Evolutionary conservation across 2,329 filamentous ascomycete species (phyloP), one percentile per base, ranked within the genome.

Genomic region (Cucurbitaria berberidis): DNA sequence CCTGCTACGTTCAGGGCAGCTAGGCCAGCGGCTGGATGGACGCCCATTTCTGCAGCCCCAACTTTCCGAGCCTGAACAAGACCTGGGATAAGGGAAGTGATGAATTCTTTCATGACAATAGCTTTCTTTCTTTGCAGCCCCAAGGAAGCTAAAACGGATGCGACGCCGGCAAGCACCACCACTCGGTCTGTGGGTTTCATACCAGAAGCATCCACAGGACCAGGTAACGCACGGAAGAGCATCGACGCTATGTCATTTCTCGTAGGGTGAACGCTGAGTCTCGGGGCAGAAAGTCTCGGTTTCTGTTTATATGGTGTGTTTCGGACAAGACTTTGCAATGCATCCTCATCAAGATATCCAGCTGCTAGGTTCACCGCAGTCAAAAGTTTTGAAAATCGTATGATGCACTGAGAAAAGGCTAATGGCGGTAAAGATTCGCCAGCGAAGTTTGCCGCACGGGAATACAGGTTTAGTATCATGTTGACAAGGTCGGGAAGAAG

Each of bases 41-140:
- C 91, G 3, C 93, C 95, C 67, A 95, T 90, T 70, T 98, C 95
- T n/a, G 95, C 93, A 35, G 95, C 95, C 27, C 93, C 93, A 42
- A 93, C 84, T 41, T 96, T 97, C 34, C 95, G 85, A 15, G 95
- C 95, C 74, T 97, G 91, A 4, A 96, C 88, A 8, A 99, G 81
- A 2, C 90, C 92, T 29, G 88, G 88, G 46, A 96, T 90, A 35
- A 98, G 81, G 15, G 92, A 87, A 3, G 87, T 88, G 8, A 99
- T 83, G 44, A 98, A 82, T 68, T 97, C 92, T 63, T 90, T 88
- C 65, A 96, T 83, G 0, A 97, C 86, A 77, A 98, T 89, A 4
- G 90, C 92, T 74, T 96, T 96, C 77, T 97, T 98, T 51, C 95
- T 85, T 53, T 92, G 86, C 55, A 93, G 84, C 1, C 90, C 91